These are phyloP conservation scores for Angomonas ambiguus DNA, from an alignment of 208 protist species.

Conservation along the genomic window DNA sequence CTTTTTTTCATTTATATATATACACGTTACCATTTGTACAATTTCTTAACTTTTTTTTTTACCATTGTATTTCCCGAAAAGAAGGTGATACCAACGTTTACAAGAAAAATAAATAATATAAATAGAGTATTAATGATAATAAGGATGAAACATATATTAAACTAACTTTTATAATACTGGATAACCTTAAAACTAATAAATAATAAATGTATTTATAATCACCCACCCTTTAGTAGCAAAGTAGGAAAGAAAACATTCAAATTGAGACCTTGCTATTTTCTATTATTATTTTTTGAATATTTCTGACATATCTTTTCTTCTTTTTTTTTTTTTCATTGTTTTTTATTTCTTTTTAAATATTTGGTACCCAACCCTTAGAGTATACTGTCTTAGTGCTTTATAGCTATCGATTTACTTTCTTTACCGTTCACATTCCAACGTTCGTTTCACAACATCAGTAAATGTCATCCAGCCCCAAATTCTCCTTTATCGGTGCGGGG, in stretches of 20 bases:
- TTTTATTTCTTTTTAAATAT: too few relatives aligned
- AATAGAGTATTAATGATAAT: neutral
- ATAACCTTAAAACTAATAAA: neutral
- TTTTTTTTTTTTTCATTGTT: too few relatives aligned
- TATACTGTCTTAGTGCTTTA: too few relatives aligned
- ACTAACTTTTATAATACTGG: neutral
- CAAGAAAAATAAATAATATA: conserved; percentile 4
- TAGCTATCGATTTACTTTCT: too few relatives aligned
- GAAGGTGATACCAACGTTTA: neutral
- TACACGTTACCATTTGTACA: neutral
- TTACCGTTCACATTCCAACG: too few relatives aligned
- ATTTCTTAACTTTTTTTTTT: conserved; percentile 2
- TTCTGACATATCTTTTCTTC: too few relatives aligned
- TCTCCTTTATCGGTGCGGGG: neutral
- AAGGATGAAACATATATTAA: neutral
- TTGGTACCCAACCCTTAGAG: too few relatives aligned
- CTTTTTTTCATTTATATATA: neutral
- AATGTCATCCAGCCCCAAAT: neutral
- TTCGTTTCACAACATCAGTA: too few relatives aligned
- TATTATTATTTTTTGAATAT: too few relatives aligned
- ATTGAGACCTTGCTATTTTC: too few relatives aligned
- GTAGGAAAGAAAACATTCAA: too few relatives aligned
- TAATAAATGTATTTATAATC: neutral
- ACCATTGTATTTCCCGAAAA: neutral
- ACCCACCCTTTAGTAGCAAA: too few relatives aligned